These are phyloP conservation scores for Apiotrichum sp. DNA, from an alignment of 1,284 basidiomycete genomes.

Conservation along the genomic window DNA sequence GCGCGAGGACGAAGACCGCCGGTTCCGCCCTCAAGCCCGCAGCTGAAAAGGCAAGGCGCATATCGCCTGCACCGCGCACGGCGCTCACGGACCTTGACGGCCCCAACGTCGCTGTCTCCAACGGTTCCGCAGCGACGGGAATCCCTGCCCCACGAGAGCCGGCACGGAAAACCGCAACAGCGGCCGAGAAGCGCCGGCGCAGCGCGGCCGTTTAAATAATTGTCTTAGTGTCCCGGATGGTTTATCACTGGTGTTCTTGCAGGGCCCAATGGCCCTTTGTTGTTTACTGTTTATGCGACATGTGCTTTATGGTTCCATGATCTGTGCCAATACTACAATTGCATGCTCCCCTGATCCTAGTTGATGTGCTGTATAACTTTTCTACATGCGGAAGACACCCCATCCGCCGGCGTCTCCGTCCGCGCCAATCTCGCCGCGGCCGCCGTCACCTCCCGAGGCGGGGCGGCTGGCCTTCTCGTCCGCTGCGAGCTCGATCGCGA, in stretches of 20 bases:
- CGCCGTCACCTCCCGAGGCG: slow-evolving; percentile 26
- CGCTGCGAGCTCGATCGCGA: slow-evolving; percentile 71
- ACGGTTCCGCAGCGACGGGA: too few species aligned
- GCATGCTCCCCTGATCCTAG: not conserved
- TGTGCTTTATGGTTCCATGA: too few species aligned
- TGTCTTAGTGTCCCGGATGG: too few species aligned
- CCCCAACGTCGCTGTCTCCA: too few species aligned
- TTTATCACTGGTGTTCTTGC: too few species aligned
- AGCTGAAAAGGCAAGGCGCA: too few species aligned
- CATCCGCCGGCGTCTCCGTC: slow-evolving; percentile 69
- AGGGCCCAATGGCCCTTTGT: not conserved
- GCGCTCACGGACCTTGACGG: too few species aligned
- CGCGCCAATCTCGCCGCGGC: slow-evolving; percentile 55
- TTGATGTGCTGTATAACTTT: not conserved
- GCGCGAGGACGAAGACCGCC: too few species aligned
- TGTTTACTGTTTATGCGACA: not conserved
- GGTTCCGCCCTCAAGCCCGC: too few species aligned
- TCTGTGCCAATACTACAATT: not conserved
- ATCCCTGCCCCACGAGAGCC: too few species aligned
- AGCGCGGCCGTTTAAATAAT: not conserved
- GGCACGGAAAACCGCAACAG: not conserved
- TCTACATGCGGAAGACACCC: slow-evolving; percentile 84
- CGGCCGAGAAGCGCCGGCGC: not conserved
- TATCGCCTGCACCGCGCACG: too few species aligned
- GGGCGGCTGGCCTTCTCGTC: slow-evolving; percentile 43